Conservation (phyloP, 2,329 filamentous ascomycete species). For the Trichoderma gracile region DNA sequence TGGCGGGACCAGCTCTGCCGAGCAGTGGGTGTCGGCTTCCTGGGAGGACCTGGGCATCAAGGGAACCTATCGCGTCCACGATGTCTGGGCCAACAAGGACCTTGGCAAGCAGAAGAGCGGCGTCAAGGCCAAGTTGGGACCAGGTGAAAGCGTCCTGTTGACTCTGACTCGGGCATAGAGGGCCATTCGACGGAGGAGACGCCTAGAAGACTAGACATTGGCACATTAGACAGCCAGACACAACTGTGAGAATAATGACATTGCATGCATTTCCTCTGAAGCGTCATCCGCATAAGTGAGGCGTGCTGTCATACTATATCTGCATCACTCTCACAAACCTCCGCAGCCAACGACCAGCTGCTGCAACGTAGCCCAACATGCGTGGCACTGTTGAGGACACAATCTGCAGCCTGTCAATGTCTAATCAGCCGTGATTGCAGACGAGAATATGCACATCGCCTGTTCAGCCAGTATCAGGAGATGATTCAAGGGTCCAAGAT, state of each 20-base stretch:
- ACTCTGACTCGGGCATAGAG: slow-evolving; percentile 19
- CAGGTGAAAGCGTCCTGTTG: slow-evolving; percentile 25
- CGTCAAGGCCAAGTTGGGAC: slow-evolving; percentile 17
- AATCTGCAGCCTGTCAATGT: neutral
- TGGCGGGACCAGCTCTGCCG: slow-evolving; percentile 7
- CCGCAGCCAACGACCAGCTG: neutral
- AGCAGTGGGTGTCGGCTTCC: slow-evolving; percentile 26
- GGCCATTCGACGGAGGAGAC: neutral
- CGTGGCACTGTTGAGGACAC: slow-evolving; percentile 8
- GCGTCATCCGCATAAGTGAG: slow-evolving; percentile 11
- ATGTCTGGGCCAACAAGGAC: slow-evolving; percentile 28
- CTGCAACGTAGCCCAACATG: slow-evolving; percentile 19
- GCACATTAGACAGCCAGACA: slow-evolving; percentile 2
- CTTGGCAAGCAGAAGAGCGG: slow-evolving; percentile 16
- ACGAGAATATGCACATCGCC: neutral
- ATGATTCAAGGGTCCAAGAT: neutral
- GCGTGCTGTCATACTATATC: slow-evolving; percentile 2
- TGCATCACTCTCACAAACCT: neutral
- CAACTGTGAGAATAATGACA: neutral
- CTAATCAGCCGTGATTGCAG: neutral
- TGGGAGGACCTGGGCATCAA: slow-evolving; percentile 28
- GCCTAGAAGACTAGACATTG: neutral
- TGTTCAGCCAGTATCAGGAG: neutral
- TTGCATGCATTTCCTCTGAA: neutral
- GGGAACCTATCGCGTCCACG: slow-evolving; percentile 20